Conservation (phyloP, 2,329 filamentous ascomycete genomes). For the Coniosporium uncinatum region DNA sequence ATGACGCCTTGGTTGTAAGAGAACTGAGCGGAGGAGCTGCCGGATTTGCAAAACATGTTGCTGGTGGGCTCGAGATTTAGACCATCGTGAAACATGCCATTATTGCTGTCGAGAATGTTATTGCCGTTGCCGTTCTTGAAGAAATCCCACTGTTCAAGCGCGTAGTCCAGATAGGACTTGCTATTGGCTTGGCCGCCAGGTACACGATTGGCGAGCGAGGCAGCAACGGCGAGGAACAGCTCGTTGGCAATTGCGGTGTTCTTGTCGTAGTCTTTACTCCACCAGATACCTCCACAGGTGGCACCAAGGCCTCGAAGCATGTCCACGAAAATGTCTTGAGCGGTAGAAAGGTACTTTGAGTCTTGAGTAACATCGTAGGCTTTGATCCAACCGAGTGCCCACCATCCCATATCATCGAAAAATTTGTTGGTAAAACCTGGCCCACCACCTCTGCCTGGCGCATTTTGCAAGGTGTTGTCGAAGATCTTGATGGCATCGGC, state of each 20-base stretch:
- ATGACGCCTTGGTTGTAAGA: conserved; percentile 59
- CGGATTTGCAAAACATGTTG: background rate
- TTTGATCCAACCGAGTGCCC: conserved; percentile 42
- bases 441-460: background rate
- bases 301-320: conserved; percentile 36
- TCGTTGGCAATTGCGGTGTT: conserved; percentile 51
- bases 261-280: conserved; percentile 26
- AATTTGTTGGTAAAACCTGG: conserved; percentile 31
- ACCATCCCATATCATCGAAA: conserved; percentile 50
- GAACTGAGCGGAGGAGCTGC: conserved; percentile 26
- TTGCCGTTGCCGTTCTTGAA: conserved; percentile 30
- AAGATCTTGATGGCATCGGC: background rate
- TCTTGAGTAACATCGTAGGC: conserved; percentile 46
- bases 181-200: conserved; percentile 19
- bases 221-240: conserved; percentile 48
- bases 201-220: conserved; percentile 47
- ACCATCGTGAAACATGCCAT: conserved; percentile 48
- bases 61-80: conserved; percentile 42
- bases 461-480: background rate
- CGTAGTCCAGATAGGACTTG: conserved; percentile 40
- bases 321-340: conserved; percentile 41
- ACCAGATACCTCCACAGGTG: conserved; percentile 42
- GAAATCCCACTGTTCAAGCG: conserved; percentile 44
- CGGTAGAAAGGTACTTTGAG: conserved; percentile 36
- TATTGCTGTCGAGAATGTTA: conserved; percentile 40